Percentiles rank a stretch among this genome's conserved stretches.
These are phyloP conservation scores for Parmelia sp. DNA, from an alignment of 495 filamentous ascomycete genomes.

Conservation along the genomic window DNA sequence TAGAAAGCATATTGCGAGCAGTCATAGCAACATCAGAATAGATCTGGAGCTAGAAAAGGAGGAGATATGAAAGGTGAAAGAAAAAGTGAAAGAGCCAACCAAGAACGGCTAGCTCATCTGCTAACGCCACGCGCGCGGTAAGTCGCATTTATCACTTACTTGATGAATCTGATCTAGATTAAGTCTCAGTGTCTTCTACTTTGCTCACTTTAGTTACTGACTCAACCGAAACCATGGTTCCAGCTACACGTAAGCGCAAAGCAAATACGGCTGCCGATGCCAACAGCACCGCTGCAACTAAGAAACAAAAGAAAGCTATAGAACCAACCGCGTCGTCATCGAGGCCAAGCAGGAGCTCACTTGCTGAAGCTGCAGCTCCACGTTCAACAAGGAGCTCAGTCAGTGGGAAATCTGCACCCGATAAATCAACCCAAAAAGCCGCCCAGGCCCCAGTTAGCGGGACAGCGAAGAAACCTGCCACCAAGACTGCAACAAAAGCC, in stretches of 20 bases:
- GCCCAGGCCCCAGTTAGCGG: slow-evolving; percentile 6
- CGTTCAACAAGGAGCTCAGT: slow-evolving; percentile 16
- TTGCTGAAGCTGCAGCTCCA: slow-evolving; percentile 11
- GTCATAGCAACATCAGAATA: background rate
- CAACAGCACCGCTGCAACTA: slow-evolving; percentile 4
- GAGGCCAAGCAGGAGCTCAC: slow-evolving; percentile 21
- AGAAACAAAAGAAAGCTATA: slow-evolving; percentile 17
- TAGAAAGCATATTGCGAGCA: background rate
- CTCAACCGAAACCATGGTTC: background rate
- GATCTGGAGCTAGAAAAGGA: background rate
- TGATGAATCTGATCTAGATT: background rate
- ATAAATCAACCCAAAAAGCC: slow-evolving; percentile 8
- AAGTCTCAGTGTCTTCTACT: background rate
- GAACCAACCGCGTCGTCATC: slow-evolving; percentile 24
- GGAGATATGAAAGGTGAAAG: background rate
- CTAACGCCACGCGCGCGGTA: slow-evolving; percentile 6
- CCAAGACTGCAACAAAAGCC: slow-evolving; percentile 12
- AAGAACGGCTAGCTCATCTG: background rate
- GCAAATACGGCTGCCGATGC: background rate
- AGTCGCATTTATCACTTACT: background rate
- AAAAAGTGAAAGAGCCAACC: background rate
- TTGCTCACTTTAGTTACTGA: background rate
- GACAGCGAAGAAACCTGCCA: slow-evolving; percentile 13
- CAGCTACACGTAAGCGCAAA: slow-evolving; percentile 14
- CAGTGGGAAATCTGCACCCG: slow-evolving; percentile 8